These are phyloP conservation scores for Salvia rosmarinus DNA, from an alignment of 257 asterid genomes.

Conservation along the genomic window DNA sequence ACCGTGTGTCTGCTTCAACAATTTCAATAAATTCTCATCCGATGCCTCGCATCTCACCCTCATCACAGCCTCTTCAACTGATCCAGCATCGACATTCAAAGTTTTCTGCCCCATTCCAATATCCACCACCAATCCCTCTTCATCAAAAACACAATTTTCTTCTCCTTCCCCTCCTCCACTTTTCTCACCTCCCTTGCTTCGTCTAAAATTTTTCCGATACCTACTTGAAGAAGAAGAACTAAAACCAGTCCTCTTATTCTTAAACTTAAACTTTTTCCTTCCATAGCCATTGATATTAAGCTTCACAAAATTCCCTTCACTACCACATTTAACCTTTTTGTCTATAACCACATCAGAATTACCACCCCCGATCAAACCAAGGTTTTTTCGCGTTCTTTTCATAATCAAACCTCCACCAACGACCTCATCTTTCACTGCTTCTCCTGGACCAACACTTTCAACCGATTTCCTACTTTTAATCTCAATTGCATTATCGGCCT, in stretches of 20 bases:
- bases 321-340: conserved; percentile 56
- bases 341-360: conserved; percentile 34
- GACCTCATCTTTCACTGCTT: conserved; percentile 27
- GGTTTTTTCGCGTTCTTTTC: conserved; percentile 47
- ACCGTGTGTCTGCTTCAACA: conserved; percentile 80
- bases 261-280: conserved; percentile 63
- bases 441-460: conserved; percentile 30
- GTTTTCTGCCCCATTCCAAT: conserved; percentile 41
- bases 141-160: conserved; percentile 50
- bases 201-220: conserved; percentile 47
- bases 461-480: conserved; percentile 28
- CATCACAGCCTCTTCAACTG: conserved; percentile 70
- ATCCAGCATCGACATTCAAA: conserved; percentile 35
- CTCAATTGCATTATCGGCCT: conserved; percentile 49
- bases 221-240: conserved; percentile 51
- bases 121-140: conserved; percentile 60
- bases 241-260: conserved; percentile 51
- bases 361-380: conserved; percentile 56
- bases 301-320: conserved; percentile 93
- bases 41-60: conserved; percentile 70
- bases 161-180: conserved; percentile 41
- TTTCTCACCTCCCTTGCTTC: conserved; percentile 40
- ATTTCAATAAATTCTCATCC: conserved; percentile 65
- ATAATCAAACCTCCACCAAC: conserved; percentile 19
- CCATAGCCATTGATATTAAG: conserved; percentile 93